phyloP scores from a whole-genome alignment of 2,329 filamentous ascomycete genomes.

The Fusarium bactridioides region DNA sequence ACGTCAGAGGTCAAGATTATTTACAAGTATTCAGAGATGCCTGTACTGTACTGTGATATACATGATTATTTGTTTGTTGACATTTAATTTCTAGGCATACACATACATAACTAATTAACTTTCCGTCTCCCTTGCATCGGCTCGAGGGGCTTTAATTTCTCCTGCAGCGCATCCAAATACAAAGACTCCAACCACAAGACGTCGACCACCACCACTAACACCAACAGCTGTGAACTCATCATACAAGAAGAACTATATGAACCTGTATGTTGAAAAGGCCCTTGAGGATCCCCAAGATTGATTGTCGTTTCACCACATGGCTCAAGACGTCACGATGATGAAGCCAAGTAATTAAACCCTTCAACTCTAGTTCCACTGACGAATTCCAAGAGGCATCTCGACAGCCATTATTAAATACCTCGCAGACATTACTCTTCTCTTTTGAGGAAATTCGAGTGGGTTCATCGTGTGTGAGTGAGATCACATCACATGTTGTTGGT shows the following conservation, averaged over 20 bases:
- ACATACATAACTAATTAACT: slow-evolving; percentile 5
- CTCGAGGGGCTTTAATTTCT: slow-evolving; percentile 26
- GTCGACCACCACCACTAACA: neutral
- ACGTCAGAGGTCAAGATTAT: neutral
- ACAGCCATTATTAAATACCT: neutral
- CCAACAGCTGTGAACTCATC: neutral
- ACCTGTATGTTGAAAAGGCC: neutral
- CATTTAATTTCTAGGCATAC: neutral
- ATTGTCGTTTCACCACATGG: slow-evolving; percentile 13
- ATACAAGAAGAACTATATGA: neutral
- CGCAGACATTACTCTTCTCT: neutral
- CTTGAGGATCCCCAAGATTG: neutral
- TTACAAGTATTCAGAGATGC: neutral
- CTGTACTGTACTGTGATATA: neutral
- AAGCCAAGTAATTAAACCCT: slow-evolving; percentile 12
- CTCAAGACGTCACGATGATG: slow-evolving; percentile 29
- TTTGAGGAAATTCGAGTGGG: neutral
- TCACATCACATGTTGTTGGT: neutral
- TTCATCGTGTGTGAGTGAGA: neutral
- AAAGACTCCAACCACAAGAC: neutral
- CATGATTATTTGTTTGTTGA: neutral
- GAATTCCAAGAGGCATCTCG: neutral
- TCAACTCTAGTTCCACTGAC: neutral
- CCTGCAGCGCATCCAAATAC: slow-evolving; percentile 1
- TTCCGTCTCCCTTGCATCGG: slow-evolving; percentile 24